Evolutionary conservation across 306 rosid genomes (phyloP), one percentile per base, ranked within the genome.

Genomic region (Herpetospermum pedunculosum): DNA sequence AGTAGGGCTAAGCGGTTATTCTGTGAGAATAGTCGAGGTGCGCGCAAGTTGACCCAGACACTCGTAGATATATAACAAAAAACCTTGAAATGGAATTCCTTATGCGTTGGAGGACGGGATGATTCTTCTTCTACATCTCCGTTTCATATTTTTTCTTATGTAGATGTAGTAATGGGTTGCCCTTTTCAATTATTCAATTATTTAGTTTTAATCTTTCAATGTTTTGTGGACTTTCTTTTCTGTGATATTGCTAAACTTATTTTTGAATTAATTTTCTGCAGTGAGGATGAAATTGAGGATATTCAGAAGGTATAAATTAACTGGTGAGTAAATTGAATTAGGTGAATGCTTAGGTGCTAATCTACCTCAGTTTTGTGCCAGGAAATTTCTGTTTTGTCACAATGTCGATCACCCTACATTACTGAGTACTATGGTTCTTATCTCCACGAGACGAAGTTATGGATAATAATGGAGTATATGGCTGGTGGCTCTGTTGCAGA

Each of bases 381-480:
- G 99, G 99, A 95, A 92, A 92, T 95, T 82, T 82, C 97, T 73
- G 99, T 95, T 81, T 79, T 95, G 83, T 90, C 96, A 78, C 97
- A 92, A 88, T 95, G 99, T 69, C 97, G 99, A 80, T 95, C 87
- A 79, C 89, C 88, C 57, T 92, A 92, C 80, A 95, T 95, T 75
- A 95, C 99, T 14, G 99, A 92, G 81, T 95, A 95, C 65, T 92
- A 95, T 76, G 99, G 96, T 82, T 89, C 99, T 79, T 90, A 79
- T 88, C 90, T 92, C 83, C 83, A 95, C 78, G 96, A 95, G 85
- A 95, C 99, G 25, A 95, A 90, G 83, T 86, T 95, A 74, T 92
- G 99, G 99, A 95, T 95, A 79, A 91, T 95, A 83, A 95, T 95
- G 99, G 99, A 95, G 76, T 95, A 91, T 86, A 95, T 95, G 99